phyloP scores from a whole-genome alignment of 768 basidiomycete genomes.

The Lactarius hengduanensis region DNA sequence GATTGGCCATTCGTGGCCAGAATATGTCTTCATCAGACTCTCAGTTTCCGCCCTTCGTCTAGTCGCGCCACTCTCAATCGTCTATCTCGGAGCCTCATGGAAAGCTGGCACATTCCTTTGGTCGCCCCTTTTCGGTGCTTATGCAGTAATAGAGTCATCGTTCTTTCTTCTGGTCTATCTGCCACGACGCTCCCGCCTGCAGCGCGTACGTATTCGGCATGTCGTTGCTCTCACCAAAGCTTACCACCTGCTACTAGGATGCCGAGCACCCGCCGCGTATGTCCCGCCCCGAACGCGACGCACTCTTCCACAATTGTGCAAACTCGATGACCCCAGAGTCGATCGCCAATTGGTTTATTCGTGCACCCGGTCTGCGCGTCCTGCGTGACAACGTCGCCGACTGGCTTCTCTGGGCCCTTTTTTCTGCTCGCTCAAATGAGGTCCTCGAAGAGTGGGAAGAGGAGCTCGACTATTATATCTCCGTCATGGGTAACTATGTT shows the following conservation, averaged over 20 bases:
- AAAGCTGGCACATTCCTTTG: constrained; percentile 33
- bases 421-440: constrained; percentile 41
- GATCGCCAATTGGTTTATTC: constrained; percentile 55
- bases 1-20: constrained; percentile 39
- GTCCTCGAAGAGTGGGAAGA: constrained; percentile 43
- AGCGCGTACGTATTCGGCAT: constrained; percentile 42
- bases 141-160: constrained; percentile 43
- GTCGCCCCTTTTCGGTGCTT: constrained; percentile 35
- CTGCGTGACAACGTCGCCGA: constrained; percentile 51
- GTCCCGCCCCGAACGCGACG: constrained; percentile 43
- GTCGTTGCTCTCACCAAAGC: no score
- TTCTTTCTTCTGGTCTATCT: constrained; percentile 54
- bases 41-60: constrained; percentile 47
- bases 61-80: constrained; percentile 49
- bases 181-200: constrained; percentile 46
- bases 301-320: constrained; percentile 50
- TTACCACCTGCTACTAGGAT: constrained; percentile 27
- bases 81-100: constrained; percentile 36
- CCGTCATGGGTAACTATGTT: constrained; percentile 40
- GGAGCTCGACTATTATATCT: constrained; percentile 51
- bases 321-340: constrained; percentile 32
- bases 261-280: constrained; percentile 40
- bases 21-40: constrained; percentile 53
- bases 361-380: constrained; percentile 32
- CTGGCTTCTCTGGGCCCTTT: constrained; percentile 68